Evolutionary conservation across 352 stramenopile species (phyloP).

Genomic region (Phytopythium helicoides): DNA sequence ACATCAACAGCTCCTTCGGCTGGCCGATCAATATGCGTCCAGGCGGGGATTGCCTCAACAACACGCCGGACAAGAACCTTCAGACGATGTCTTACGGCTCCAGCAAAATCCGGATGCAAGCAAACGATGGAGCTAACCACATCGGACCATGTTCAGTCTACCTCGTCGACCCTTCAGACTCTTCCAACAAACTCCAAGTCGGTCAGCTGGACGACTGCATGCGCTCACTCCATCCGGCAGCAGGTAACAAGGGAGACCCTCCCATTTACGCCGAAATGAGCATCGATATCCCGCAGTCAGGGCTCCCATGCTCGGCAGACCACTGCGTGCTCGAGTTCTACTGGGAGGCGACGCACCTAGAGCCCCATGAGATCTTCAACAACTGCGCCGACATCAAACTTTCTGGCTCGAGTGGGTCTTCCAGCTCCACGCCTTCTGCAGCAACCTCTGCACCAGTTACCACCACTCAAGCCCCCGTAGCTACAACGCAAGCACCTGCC

Average conservation of each 20-base stretch:
- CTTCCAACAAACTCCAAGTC: slow-evolving; percentile 26
- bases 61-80: slow-evolving; percentile 27
- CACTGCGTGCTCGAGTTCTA: slow-evolving; percentile 36
- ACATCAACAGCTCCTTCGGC: slow-evolving; percentile 31
- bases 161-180: slow-evolving; percentile 28
- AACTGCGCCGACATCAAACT: slow-evolving; percentile 38
- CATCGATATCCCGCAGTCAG: slow-evolving; percentile 24
- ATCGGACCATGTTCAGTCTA: slow-evolving; percentile 33
- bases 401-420: not conserved
- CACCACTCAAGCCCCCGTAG: too few species aligned
- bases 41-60: slow-evolving; percentile 31
- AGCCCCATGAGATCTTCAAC: slow-evolving; percentile 35
- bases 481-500: slow-evolving; percentile 1
- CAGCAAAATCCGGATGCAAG: slow-evolving; percentile 37
- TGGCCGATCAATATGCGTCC: slow-evolving; percentile 30
- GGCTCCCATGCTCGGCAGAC: slow-evolving; percentile 18
- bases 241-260: slow-evolving; percentile 22
- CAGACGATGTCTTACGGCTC: slow-evolving; percentile 20
- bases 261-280: slow-evolving; percentile 32
- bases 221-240: slow-evolving; percentile 28
- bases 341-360: slow-evolving; percentile 24
- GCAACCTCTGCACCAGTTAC: too few species aligned
- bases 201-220: slow-evolving; percentile 38
- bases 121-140: slow-evolving; percentile 41
- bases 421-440: slow-evolving; percentile 1